Percentiles rank a stretch among this genome's conserved stretches.
Evolutionary conservation across 2,329 filamentous ascomycete species (phyloP).

Genomic region (Aspergillus ruber): DNA sequence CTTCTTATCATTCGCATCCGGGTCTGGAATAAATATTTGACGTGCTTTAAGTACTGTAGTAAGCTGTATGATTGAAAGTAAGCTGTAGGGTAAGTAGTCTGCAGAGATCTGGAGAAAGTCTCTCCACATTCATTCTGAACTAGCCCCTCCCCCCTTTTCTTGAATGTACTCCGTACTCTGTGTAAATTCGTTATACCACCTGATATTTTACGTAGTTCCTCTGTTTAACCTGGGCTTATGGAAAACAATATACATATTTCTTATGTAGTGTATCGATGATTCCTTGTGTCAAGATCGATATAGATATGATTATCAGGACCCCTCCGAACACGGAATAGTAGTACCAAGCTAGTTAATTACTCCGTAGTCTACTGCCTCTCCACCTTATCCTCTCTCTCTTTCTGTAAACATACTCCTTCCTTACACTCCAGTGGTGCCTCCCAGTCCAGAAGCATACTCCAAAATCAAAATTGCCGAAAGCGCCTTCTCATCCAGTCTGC

Average conservation of each 20-base stretch:
- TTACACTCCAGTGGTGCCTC: background rate
- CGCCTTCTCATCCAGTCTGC: background rate
- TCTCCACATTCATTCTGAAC: background rate
- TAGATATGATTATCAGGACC: no score
- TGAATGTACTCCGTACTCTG: background rate
- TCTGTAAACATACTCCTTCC: background rate
- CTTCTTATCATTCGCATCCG: background rate
- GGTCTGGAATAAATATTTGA: background rate
- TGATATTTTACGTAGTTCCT: no score
- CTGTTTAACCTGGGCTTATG: no score
- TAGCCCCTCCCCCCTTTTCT: background rate
- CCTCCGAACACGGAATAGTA: no score
- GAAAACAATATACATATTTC: no score
- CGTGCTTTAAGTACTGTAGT: background rate
- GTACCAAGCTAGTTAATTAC: no score
- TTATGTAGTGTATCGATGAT: no score
- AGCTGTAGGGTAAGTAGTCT: background rate
- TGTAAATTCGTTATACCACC: background rate
- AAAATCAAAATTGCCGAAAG: background rate
- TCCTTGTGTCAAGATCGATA: no score
- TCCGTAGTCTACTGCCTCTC: no score
- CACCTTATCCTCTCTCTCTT: no score
- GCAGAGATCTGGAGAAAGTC: background rate
- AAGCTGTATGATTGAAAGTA: no score
- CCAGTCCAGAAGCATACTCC: background rate